Percentiles rank a stretch among this genome's conserved stretches.
These are phyloP conservation scores for Plantago major DNA, from an alignment of 257 asterid species.

Conservation along the genomic window DNA sequence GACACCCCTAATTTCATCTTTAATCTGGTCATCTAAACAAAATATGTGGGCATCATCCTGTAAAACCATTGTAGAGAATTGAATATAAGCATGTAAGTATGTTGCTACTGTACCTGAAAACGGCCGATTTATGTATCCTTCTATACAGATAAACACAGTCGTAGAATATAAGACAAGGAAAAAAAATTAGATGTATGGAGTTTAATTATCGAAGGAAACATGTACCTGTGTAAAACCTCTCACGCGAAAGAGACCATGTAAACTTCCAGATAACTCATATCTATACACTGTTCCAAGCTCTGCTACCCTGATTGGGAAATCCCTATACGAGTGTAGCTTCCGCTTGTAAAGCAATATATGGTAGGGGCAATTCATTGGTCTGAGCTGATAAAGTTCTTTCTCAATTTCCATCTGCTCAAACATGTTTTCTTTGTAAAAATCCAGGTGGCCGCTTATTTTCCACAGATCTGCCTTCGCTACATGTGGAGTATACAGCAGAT, in stretches of 20 bases:
- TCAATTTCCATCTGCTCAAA: constrained; percentile 91
- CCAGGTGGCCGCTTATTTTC: constrained; percentile 95
- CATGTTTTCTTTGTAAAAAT: constrained; percentile 93
- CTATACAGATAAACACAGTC: no score
- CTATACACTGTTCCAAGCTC: constrained; percentile 97
- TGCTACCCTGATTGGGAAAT: constrained; percentile 92
- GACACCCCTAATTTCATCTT: constrained; percentile 87
- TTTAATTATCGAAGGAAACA: constrained; percentile 2
- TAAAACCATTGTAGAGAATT: constrained; percentile 22
- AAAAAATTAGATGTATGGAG: background rate
- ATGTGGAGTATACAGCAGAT: constrained; percentile 88
- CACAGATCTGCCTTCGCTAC: constrained; percentile 96
- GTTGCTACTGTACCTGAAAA: no score
- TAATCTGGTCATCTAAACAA: constrained; percentile 88
- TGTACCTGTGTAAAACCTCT: constrained; percentile 95
- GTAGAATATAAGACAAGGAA: no score
- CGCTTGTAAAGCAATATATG: constrained; percentile 85
- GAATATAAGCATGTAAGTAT: background rate
- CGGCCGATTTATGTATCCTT: no score
- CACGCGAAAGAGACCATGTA: constrained; percentile 96
- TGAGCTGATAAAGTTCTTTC: constrained; percentile 90
- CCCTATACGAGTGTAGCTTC: constrained; percentile 74
- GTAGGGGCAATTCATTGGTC: constrained; percentile 99
- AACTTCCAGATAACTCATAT: constrained; percentile 93
- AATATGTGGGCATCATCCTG: constrained; percentile 99